Evolutionary conservation across 202 grass and related monocot genomes (phyloP), one percentile per base, ranked within the genome.

Genomic region (Miscanthus sacchariflorus): DNA sequence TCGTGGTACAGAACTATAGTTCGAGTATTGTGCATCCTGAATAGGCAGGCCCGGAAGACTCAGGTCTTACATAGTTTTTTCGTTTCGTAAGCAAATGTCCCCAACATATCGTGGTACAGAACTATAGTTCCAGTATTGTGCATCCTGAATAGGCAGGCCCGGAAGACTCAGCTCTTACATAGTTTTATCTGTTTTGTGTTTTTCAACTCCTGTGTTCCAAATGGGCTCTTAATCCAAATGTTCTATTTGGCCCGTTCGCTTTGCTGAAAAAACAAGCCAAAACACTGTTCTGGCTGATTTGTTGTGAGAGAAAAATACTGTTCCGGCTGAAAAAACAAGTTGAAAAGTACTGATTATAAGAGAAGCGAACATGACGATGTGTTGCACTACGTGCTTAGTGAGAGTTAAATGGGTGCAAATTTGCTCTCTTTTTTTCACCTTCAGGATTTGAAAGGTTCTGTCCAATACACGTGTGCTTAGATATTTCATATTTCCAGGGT

Each of bases 1-100:
- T 43, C 38, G 78, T 74, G 67, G 70, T 73, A 81, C 36, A 85
- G 76, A 80, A 58, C 61, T 35, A 17, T 76, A 77, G 49, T 14
- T 63, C 66, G 49, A 45, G 9, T 58, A 3, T 67, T 63, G 64
- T 77, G 59, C 40, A 73, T 77, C 77, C 45, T 3, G 23, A 80
- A 33, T 50, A 84, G 28, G 75, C 81, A 74, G 77, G 69, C 65
- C 35, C 21, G 17, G 39, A 82, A 82, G 18, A 42, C 33, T 75
- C 21, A 27, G 25, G 4, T 54, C 33, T 40, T 67, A 58, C 21
- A 42, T 87, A 52, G 70, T 81, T 80, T 70, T 64, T 68, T 61
- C 4, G 7, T 70, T 36, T 46, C 50, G 36, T 30, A 30, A 50
- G 40, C 28, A 12, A 80, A 66, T 24, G 17, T 40, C 67, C 56